These are phyloP conservation scores for Hymenoscyphus fraxineus DNA, from an alignment of 2,329 filamentous ascomycete genomes.

Conservation along the genomic window DNA sequence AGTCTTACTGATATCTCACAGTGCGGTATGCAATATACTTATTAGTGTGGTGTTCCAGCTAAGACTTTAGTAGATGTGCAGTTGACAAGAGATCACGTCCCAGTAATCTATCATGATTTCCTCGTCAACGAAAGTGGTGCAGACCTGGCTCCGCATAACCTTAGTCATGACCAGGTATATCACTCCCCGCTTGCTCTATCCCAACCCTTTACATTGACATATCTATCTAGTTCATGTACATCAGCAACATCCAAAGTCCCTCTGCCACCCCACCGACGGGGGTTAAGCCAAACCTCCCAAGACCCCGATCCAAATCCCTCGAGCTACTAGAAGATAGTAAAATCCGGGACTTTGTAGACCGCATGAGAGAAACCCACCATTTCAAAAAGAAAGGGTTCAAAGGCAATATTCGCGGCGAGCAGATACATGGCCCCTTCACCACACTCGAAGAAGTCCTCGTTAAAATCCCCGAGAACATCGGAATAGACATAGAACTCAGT, in stretches of 20 bases:
- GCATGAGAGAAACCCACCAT: conserved; percentile 15
- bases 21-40: conserved; percentile 11
- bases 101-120: conserved; percentile 20
- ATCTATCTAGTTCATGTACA: conserved; percentile 17
- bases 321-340: conserved; percentile 4
- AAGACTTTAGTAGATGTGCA: conserved; percentile 14
- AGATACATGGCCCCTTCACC: conserved; percentile 15
- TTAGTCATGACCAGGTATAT: conserved; percentile 17
- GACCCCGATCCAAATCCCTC: conserved; percentile 8
- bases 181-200: neutral
- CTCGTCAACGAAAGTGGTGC: conserved; percentile 16
- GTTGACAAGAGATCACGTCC: conserved; percentile 17
- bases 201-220: neutral
- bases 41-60: neutral
- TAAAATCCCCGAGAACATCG: conserved; percentile 11
- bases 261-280: neutral
- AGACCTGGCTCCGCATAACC: conserved; percentile 15
- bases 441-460: conserved; percentile 15
- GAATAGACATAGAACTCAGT: conserved; percentile 9
- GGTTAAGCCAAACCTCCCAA: neutral
- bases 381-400: conserved; percentile 16
- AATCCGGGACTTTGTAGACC: conserved; percentile 9
- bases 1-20: neutral
- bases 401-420: conserved; percentile 15
- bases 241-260: conserved; percentile 13